Evolutionary conservation across 768 basidiomycete species (phyloP), one percentile per base, ranked within the genome.

Genomic region (Ramaria rubella): DNA sequence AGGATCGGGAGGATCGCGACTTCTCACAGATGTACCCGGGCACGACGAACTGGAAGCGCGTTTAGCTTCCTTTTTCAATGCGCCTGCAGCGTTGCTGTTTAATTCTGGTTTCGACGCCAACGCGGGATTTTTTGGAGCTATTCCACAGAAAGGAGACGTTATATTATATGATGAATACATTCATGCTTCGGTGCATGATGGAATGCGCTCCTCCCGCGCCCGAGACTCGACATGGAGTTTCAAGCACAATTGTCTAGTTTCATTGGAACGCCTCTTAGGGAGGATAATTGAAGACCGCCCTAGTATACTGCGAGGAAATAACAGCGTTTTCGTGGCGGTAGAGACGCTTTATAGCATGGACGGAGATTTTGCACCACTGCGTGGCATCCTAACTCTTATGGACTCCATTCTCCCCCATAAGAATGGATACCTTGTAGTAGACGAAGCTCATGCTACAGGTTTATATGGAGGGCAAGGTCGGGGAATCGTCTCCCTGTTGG

Each of bases 261-360:
- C 74, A 5, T 66, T 96, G 6, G 71, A 75, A 23, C 57, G 58
- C 2, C 65, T 79, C 0, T 64, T 95, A 3, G 45, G 57, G 1
- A 63, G 63, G 14, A 70, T 87, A 42, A 58, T 73, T 17, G 53
- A 65, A 2, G 72, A 73, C 45, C 66, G 69, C n/a, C 64, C 67
- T 0, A 70, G 65, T 34, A 62, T 83, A 15, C 62, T 60, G 54
- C 58, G 61, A 0, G 82, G 81, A 0, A 67, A 70, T 26, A 60
- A 60, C 33, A 84, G 74, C 62, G 70, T 90, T 3, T 96, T 94
- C 64, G 69, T 98, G 12, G 84, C 90, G 0, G 84, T 96, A 6
- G 95, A 98, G 75, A 86, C 83, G 34, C 69, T 97, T 44, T 97
- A 97, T 63, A 90, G 86, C 56, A 98, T 98, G 95, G 95, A 98